These are phyloP conservation scores for Eucalyptus decipiens DNA, from an alignment of 345 rosid species.

Conservation along the genomic window DNA sequence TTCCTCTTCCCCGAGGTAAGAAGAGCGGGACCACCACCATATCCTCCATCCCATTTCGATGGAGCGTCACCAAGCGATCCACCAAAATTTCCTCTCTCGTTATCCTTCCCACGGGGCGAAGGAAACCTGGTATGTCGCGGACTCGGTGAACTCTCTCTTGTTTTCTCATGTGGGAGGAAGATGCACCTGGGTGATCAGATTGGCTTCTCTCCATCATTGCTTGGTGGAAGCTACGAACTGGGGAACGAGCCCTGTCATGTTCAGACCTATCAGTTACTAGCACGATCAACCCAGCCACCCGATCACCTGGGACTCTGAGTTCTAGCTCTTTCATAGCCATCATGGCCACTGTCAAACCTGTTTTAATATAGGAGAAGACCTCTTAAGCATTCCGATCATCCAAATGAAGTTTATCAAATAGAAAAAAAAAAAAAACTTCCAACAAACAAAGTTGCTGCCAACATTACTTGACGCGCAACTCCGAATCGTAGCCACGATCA, in stretches of 20 bases:
- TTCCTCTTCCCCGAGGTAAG: constrained; percentile 16
- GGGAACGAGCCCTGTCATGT: constrained; percentile 20
- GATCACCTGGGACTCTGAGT: too few species aligned
- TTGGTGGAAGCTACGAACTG: constrained; percentile 63
- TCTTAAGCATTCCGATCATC: too few species aligned
- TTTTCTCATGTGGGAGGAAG: background rate
- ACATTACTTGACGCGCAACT: too few species aligned
- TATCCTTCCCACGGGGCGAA: background rate
- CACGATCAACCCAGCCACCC: too few species aligned
- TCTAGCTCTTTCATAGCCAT: constrained; percentile 7
- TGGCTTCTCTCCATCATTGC: constrained; percentile 36
- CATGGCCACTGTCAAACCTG: background rate
- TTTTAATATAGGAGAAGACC: background rate
- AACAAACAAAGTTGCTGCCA: too few species aligned
- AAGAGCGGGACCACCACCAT: background rate
- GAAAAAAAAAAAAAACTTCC: background rate
- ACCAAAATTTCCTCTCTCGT: background rate
- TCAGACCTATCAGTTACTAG: constrained; percentile 7
- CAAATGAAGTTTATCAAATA: too few species aligned
- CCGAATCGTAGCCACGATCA: too few species aligned
- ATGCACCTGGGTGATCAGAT: background rate
- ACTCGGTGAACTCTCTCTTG: background rate
- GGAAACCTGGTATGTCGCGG: background rate
- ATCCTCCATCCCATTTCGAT: background rate
- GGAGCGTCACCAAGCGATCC: background rate